Evolutionary conservation across 1,139 yeast species (phyloP), one percentile per base, ranked within the genome.

Genomic region (Yamadazyma spencermartinsiae): DNA sequence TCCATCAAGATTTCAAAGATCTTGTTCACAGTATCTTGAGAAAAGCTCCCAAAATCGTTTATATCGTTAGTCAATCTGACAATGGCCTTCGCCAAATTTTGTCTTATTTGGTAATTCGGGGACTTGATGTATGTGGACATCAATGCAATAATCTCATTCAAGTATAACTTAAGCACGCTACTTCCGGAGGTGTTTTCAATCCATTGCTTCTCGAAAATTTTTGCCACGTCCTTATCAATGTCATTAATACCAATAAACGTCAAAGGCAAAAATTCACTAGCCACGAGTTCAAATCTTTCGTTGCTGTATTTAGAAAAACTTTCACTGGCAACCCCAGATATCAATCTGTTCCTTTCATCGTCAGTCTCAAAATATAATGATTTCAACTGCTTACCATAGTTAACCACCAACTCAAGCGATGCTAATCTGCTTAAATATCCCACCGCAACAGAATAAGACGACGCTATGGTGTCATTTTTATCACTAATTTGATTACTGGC

Each of bases 241-340:
- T 88, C 96, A 52, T 83, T 82, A 51, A 79, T 80, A 1, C 89
- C 97, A 43, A 92, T 66, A 54, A 80, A 90, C 0, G 90, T 76
- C 41, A 92, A 63, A 0, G 98, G 98, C 43, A 89, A 63, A 43
- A 86, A 82, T 1, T 81, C 77, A 13, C 81, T 61, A 0, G 88
- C 75, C 11, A 85, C 74, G 1, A 76, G 60, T 11, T 76, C 79
- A 54, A 89, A 87, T 49, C 71, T 76, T 45, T 85, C 92, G 48
- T 84, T 90, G 0, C 95, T 78, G 56, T 86, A 79, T 45, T 76
- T 81, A 1, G 90, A 76, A 3, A 89, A 74, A 4, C 85, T 75
- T 46, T 81, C 84, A 34, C 83, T 74, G 0, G 89, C 86, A 34
- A 72, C 52, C 0, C 86, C 86, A 0, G 89, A 76, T 10, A 80